These are phyloP conservation scores for Citrus hindsii DNA, from an alignment of 345 rosid genomes.

Conservation along the genomic window DNA sequence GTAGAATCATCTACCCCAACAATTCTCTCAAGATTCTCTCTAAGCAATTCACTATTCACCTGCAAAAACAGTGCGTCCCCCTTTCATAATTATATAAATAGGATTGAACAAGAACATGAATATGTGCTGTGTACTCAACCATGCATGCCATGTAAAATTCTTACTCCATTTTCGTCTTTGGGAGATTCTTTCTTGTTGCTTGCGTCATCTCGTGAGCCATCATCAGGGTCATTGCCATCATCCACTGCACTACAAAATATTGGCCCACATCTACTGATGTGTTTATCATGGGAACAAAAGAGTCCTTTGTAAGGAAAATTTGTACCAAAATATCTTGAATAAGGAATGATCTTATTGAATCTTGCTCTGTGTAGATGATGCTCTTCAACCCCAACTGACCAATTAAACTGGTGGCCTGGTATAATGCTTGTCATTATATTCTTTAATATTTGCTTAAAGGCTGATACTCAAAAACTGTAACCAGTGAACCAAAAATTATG, in stretches of 20 bases:
- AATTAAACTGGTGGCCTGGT: conserved; percentile 51
- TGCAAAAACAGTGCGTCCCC: conserved; percentile 16
- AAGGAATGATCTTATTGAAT: conserved; percentile 30
- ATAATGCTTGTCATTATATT: conserved; percentile 48
- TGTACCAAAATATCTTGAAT: conserved; percentile 28
- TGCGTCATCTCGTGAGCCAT: conserved; percentile 31
- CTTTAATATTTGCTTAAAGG: not conserved
- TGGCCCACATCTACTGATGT: conserved; percentile 33
- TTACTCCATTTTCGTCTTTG: conserved; percentile 27
- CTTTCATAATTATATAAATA: not conserved
- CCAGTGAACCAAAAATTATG: not conserved
- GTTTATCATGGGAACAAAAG: conserved; percentile 27
- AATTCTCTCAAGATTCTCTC: conserved; percentile 86
- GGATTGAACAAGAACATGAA: not conserved
- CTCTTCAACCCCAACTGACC: conserved; percentile 43
- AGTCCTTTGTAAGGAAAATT: conserved; percentile 29
- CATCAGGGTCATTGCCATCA: conserved; percentile 42
- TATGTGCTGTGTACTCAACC: not conserved
- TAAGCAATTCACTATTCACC: conserved; percentile 52
- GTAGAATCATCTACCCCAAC: conserved; percentile 87
- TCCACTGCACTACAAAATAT: conserved; percentile 40
- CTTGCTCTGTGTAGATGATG: conserved; percentile 35
- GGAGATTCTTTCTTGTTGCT: conserved; percentile 29
- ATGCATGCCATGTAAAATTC: not conserved
- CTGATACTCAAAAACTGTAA: not conserved